Percentiles rank a stretch among this genome's conserved stretches.
Evolutionary conservation across 345 rosid genomes (phyloP).

Genomic region (Pistacia vera): DNA sequence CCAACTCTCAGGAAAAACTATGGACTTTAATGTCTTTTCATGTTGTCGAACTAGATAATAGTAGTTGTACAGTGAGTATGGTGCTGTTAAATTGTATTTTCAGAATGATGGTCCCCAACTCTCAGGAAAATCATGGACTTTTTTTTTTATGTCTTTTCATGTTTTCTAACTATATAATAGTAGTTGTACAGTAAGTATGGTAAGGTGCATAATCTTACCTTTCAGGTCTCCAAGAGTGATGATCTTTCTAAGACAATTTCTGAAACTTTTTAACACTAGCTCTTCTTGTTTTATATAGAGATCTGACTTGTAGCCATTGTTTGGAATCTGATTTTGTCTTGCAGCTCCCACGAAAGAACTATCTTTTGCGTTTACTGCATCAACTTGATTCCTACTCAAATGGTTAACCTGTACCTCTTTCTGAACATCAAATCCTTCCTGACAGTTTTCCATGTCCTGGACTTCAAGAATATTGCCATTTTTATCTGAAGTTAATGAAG

Average conservation of each 20-base stretch:
- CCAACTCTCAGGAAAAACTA: too few relatives aligned
- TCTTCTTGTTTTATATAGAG: conserved; percentile 39
- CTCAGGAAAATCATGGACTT: not conserved
- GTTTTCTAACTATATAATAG: not conserved
- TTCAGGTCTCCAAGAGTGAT: conserved; percentile 23
- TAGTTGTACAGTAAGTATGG: not conserved
- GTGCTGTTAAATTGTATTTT: too few relatives aligned
- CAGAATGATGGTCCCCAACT: too few relatives aligned
- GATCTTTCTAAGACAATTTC: conserved; percentile 37
- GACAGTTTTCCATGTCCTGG: conserved; percentile 2
- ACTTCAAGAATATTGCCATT: conserved; percentile 18
- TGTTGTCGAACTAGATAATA: not conserved
- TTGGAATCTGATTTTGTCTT: conserved; percentile 17
- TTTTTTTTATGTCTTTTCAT: not conserved
- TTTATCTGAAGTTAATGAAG: conserved; percentile 13
- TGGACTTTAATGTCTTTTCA: not conserved
- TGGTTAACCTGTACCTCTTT: conserved; percentile 14
- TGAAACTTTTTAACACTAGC: conserved; percentile 41
- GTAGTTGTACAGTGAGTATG: not conserved
- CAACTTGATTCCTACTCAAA: conserved; percentile 8
- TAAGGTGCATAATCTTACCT: conserved; percentile 26
- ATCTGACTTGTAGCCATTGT: conserved; percentile 19
- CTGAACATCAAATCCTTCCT: conserved; percentile 14
- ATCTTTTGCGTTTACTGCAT: conserved; percentile 21
- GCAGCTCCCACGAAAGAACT: conserved; percentile 22